These are phyloP conservation scores for Helenozyma baotianmanensis DNA, from an alignment of 805 yeast species.

Conservation along the genomic window DNA sequence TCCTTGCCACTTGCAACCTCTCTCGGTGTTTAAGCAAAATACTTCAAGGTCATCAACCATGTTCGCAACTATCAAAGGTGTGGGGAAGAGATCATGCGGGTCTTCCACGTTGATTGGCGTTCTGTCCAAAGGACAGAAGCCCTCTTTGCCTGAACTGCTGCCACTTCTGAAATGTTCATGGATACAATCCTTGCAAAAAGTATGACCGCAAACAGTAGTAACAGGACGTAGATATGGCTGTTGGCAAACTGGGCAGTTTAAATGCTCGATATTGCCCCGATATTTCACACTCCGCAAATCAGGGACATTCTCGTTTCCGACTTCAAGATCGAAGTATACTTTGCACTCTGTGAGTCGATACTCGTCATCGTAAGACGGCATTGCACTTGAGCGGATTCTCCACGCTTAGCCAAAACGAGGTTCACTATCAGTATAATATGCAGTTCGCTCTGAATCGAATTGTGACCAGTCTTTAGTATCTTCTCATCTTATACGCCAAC, in stretches of 20 bases:
- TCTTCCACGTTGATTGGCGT: conserved; percentile 37
- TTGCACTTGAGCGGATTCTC: too few species aligned
- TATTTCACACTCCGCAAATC: conserved; percentile 6
- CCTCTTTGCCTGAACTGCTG: conserved; percentile 9
- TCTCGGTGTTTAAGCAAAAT: conserved; percentile 43
- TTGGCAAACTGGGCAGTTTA: conserved; percentile 62
- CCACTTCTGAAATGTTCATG: conserved; percentile 40
- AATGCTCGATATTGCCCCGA: conserved; percentile 11
- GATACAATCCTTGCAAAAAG: conserved; percentile 58
- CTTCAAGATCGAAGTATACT: conserved; percentile 1
- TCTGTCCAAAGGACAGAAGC: conserved; percentile 58
- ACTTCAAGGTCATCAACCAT: conserved; percentile 59
- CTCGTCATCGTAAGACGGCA: neutral
- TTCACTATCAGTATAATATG: too few species aligned
- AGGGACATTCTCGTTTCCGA: neutral
- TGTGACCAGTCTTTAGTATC: too few species aligned
- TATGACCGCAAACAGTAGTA: conserved; percentile 65
- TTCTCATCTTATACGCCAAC: too few species aligned
- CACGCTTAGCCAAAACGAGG: too few species aligned
- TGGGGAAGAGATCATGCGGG: conserved; percentile 31
- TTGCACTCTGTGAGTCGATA: neutral
- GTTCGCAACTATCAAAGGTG: conserved; percentile 57
- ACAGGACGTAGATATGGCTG: conserved; percentile 58
- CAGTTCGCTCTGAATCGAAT: too few species aligned
- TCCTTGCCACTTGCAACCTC: conserved; percentile 58